Conservation (phyloP, 1,284 basidiomycete genomes). For the Inonotus hispidus region DNA sequence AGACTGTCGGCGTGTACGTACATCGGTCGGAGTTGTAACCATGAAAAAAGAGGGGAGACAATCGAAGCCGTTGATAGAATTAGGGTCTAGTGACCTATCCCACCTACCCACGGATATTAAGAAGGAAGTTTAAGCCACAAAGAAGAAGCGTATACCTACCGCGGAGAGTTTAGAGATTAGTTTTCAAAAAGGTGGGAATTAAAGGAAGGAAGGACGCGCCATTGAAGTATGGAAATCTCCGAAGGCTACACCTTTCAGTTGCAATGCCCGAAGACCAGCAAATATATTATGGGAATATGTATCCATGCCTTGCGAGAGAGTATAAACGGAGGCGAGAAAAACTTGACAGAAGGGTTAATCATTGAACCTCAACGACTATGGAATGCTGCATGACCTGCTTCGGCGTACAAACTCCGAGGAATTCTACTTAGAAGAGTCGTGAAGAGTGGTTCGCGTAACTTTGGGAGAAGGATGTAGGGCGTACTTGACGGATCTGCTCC, state of each 20-base stretch:
- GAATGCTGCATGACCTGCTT: neutral
- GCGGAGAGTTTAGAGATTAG: neutral
- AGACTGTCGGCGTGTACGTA: neutral
- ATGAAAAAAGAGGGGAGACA: neutral
- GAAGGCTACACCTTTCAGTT: neutral
- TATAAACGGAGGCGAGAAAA: neutral
- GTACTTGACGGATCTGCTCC: neutral
- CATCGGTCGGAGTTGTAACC: neutral
- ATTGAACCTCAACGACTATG: conserved; percentile 1
- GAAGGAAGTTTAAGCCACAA: neutral
- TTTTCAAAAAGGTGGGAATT: neutral
- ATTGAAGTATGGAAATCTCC: neutral
- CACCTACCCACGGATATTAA: neutral
- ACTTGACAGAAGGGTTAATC: neutral
- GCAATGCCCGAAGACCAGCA: neutral
- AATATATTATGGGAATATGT: neutral
- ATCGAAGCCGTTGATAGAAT: neutral
- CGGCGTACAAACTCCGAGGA: neutral
- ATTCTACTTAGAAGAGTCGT: neutral
- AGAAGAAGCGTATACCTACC: neutral
- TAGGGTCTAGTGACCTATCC: neutral
- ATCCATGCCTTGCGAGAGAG: neutral
- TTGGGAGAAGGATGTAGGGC: neutral
- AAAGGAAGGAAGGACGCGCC: neutral
- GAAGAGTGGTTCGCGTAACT: neutral